Conservation (phyloP, 306 rosid genomes). For the Echinosophora koreensis region DNA sequence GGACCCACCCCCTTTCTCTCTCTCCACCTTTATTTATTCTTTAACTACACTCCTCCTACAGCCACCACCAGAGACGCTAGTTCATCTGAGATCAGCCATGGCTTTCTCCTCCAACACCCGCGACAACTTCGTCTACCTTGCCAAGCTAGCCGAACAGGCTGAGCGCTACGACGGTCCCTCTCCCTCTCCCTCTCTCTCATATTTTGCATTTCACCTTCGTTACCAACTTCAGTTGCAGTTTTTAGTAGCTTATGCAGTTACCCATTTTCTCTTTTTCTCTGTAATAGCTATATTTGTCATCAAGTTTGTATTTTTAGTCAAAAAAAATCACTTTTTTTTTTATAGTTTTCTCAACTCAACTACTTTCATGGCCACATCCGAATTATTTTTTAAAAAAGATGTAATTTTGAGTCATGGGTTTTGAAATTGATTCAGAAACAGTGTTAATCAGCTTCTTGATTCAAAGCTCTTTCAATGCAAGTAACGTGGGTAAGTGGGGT, state of each 20-base stretch:
- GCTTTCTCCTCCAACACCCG: conserved; percentile 50
- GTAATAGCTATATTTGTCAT: not conserved
- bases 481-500: not conserved
- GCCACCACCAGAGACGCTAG: not conserved
- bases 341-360: not conserved
- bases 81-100: conserved; percentile 49
- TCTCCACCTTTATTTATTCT: not conserved
- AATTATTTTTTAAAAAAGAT: not conserved
- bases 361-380: conserved; percentile 11
- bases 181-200: conserved; percentile 3
- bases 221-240: conserved; percentile 20
- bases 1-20: not conserved
- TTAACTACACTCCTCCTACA: not conserved
- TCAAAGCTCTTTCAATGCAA: not conserved
- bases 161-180: conserved; percentile 56
- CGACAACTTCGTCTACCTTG: conserved; percentile 44
- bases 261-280: conserved; percentile 26
- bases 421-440: conserved; percentile 26
- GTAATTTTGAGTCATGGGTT: not conserved
- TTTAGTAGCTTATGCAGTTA: not conserved
- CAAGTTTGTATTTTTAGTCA: conserved; percentile 39
- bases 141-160: conserved; percentile 54
- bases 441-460: too few relatives aligned
- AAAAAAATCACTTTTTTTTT: not conserved
- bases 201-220: not conserved